phyloP scores from a whole-genome alignment of 805 yeast genomes.

The Candida krabiensis region DNA sequence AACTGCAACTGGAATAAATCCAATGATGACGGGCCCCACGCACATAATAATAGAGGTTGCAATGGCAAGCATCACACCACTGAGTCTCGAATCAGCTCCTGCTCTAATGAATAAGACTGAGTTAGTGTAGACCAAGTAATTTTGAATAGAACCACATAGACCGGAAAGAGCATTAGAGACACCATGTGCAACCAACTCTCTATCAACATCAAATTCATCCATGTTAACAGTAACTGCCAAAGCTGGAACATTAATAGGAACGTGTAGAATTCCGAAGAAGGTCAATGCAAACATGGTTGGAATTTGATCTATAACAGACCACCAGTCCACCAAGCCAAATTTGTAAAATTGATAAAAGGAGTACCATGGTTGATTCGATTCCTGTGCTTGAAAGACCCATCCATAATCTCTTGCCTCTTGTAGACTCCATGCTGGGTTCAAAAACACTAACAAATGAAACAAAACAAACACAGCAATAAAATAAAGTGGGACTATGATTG shows the following conservation, averaged over 20 bases:
- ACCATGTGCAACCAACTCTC: conserved; percentile 95
- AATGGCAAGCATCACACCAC: conserved; percentile 85
- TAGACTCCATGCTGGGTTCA: conserved; percentile 67
- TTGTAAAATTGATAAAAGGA: conserved; percentile 74
- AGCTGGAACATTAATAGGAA: conserved; percentile 97
- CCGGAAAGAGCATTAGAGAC: conserved; percentile 87
- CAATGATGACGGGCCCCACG: conserved; percentile 89
- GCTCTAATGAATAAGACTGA: conserved; percentile 88
- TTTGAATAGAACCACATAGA: conserved; percentile 82
- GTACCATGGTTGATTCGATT: conserved; percentile 82
- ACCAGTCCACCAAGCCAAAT: conserved; percentile 74
- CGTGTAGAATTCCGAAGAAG: conserved; percentile 93
- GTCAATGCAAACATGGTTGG: conserved; percentile 97
- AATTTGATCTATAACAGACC: conserved; percentile 59
- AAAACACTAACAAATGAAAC: conserved; percentile 67
- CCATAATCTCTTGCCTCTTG: conserved; percentile 66
- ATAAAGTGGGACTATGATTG: conserved; percentile 77
- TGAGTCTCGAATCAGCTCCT: conserved; percentile 87
- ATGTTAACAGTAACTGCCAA: conserved; percentile 86
- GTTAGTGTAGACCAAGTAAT: conserved; percentile 92
- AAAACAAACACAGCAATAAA: conserved; percentile 68
- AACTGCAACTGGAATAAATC: conserved; percentile 92
- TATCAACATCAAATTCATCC: conserved; percentile 85
- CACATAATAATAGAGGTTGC: conserved; percentile 82
- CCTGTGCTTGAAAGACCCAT: conserved; percentile 78